A percentile compares a stretch with the other conserved stretches of the same genome.
Conservation (phyloP, 2,329 filamentous ascomycete species). For the Bretziella fagacearum region DNA sequence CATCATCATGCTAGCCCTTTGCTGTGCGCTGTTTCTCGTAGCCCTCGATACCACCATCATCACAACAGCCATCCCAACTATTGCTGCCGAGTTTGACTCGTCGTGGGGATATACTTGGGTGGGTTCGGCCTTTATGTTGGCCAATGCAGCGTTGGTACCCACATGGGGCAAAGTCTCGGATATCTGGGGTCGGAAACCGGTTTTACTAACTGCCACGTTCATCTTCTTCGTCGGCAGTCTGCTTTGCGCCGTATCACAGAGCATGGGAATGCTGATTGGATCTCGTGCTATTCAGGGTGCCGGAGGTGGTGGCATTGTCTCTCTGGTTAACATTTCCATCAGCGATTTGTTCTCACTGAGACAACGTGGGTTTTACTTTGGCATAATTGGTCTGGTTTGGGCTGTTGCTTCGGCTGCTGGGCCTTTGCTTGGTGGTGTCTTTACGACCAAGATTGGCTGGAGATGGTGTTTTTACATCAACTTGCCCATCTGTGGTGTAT, state of each 20-base stretch:
- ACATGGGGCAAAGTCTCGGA: conserved; percentile 51
- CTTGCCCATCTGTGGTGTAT: conserved; percentile 30
- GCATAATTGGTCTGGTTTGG: conserved; percentile 40
- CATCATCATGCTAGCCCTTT: conserved; percentile 27
- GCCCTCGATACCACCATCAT: conserved; percentile 45
- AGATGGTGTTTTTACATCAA: conserved; percentile 58
- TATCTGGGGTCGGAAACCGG: conserved; percentile 40
- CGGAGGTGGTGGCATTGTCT: conserved; percentile 40
- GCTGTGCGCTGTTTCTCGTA: conserved; percentile 33
- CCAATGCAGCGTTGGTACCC: conserved; percentile 47
- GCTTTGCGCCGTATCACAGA: conserved; percentile 32
- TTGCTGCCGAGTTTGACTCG: conserved; percentile 45
- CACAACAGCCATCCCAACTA: conserved; percentile 49
- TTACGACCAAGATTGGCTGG: conserved; percentile 48
- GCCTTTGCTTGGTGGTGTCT: conserved; percentile 50
- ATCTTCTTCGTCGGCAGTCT: conserved; percentile 39
- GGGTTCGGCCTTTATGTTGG: conserved; percentile 55
- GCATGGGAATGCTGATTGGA: conserved; percentile 36
- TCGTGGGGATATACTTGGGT: conserved; percentile 62
- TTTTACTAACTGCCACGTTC: conserved; percentile 32
- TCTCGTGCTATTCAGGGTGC: conserved; percentile 39
- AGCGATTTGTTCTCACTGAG: conserved; percentile 38
- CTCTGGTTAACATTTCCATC: conserved; percentile 42
- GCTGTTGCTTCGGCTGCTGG: conserved; percentile 48
- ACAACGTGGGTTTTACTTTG: conserved; percentile 35